Conservation (phyloP, 225 moss, liverwort and hornwort species). For the Lunularia cruciata region DNA sequence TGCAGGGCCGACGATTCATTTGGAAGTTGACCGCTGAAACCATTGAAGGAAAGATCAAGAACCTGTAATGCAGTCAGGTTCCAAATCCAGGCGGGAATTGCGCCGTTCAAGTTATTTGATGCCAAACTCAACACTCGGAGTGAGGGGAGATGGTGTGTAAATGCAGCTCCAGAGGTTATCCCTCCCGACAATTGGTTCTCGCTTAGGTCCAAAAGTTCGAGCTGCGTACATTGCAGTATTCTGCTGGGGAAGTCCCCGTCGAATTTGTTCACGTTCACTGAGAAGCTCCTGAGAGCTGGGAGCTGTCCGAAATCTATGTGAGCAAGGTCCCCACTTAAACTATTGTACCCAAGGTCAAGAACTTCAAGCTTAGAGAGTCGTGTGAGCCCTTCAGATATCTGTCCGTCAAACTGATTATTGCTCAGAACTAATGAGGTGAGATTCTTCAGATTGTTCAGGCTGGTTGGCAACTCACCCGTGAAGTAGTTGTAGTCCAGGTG, state of each 20-base stretch:
- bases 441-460: constrained; percentile 12
- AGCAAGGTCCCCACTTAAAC: no score
- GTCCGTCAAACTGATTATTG: constrained; percentile 14
- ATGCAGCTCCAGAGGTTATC: no score
- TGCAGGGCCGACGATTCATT: no score
- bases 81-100: no score
- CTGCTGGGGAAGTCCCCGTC: neutral
- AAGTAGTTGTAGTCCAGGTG: constrained; percentile 9
- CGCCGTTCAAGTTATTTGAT: constrained; percentile 36
- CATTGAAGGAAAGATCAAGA: no score
- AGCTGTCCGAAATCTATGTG: neutral
- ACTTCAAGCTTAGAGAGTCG: no score
- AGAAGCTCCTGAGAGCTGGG: neutral
- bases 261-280: neutral
- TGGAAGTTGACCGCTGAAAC: no score
- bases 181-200: constrained; percentile 52
- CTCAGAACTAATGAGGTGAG: neutral
- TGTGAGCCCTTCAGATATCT: no score
- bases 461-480: constrained; percentile 18
- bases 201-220: no score
- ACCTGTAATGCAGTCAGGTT: no score
- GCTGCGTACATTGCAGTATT: no score
- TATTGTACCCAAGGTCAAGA: no score
- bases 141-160: neutral
- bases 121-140: constrained; percentile 22